Base-by-base conservation (phyloP, 1,284 basidiomycete genomes). In the Mycocalia duriaeana region DNA sequence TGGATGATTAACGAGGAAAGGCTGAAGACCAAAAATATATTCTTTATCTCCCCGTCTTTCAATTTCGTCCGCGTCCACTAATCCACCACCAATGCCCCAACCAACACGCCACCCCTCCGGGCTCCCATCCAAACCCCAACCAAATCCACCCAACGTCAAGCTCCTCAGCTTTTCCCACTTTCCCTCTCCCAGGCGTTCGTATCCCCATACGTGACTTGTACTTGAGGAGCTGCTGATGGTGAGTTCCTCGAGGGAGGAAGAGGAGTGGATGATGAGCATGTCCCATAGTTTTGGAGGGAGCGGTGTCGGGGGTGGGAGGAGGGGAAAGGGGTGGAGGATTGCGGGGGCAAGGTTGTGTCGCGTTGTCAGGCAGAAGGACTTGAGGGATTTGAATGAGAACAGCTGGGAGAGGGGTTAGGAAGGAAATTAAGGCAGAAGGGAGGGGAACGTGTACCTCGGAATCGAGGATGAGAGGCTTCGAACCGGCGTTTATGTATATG, bases 191-290 rank as follows among this genome's bases (percentile, higher is more conserved):
- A 68, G 54, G 2, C 57, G 63, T 36, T 65, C 59, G 48, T 72
- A 63, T 31, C 69, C 62, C 45, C 74, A 68, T 8, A 69, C 54
- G 14, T 70, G 66, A 8, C 66, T 56, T 2, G 67, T 66, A 11
- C 71, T 65, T 11, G 73, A 75, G 53, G 73, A 74, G 44, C 68
- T 70, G 54, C 71, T 72, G 23, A 75, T 64, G 3, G 67, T 64
- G 25, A 75, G 65, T 47, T 73, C 72, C 51, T 69, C 64, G 11
- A 75, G 63, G 38, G 71, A 59, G 1, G 71, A 69, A 51, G 69
- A 72, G 20, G 28, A n/a, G 28, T 65, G 68, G n/a, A 62, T 51
- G 4, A 68, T 52, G 31, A 75, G 57, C 73, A 75, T 73, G 25
- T 68, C 61, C 72, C 72, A 74, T 37, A 73, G 63, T 4, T 54